Base-by-base conservation (phyloP, 208 protist species). In the Leishmania major region DNA sequence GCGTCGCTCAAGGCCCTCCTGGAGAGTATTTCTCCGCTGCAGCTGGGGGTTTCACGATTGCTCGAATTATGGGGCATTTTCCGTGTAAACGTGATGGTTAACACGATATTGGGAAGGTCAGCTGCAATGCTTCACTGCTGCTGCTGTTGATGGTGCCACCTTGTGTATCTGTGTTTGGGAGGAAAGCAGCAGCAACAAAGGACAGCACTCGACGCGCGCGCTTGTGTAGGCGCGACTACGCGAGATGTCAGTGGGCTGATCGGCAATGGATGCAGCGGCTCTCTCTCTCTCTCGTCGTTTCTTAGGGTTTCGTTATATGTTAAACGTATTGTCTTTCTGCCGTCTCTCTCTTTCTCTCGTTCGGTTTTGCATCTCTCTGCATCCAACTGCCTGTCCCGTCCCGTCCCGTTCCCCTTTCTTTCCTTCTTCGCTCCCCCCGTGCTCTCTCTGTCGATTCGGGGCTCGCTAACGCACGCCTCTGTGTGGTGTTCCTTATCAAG, bases 21-120 rank as follows among this genome's bases (percentile, higher is more conserved):
- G 28, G 90, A 93, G 67, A 90, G 77, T 64, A 84, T 95, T 28
- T 86, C 86, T 17, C 87, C 84, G 25, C 53, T 88, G 22, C 84
- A 92, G 66, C 78, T 93, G 31, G 88, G 89, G 11, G 93, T 92
- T 92, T 84, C 91, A 72, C 84, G 83, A 55, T 90, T 95, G 87
- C 80, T 97, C 71, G 94, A 97, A 94, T 97, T 97, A 95, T 95
- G 90, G 90, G 88, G 90, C 82, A 95, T 95, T 72, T 84, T 81
- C 55, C 90, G 92, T 71, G 82, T 84, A 84, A 86, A 81, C 17
- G 76, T 81, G 59, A 82, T 84, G 81, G 78, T 87, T 19, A 85
- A 86, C 81, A 78, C 45, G 28, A 75, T 59, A 53, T 64, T 77
- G 45, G 43, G 19, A 47, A 55, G 37, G 53, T 1, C 57, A 37